Conservation (phyloP, 2,329 filamentous ascomycete species). For the Ceratocystis papillata region DNA sequence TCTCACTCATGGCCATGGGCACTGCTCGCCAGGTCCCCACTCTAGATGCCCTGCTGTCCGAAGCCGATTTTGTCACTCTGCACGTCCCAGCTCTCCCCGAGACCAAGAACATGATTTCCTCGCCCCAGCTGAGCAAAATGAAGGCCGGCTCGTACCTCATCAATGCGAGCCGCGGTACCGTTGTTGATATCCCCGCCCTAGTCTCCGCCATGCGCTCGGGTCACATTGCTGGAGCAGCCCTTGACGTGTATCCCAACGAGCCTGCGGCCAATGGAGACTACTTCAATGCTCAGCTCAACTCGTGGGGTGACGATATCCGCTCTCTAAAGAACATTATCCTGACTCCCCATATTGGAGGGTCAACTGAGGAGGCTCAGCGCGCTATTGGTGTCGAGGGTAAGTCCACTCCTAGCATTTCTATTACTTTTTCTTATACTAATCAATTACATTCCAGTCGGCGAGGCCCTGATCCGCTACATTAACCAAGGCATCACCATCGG, state of each 20-base stretch:
- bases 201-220: slow-evolving; percentile 77
- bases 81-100: slow-evolving; percentile 91
- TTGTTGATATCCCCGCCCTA: slow-evolving; percentile 87
- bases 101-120: slow-evolving; percentile 86
- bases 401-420: slow-evolving; percentile 19
- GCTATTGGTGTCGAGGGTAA: slow-evolving; percentile 81
- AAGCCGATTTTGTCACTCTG: slow-evolving; percentile 84
- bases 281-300: slow-evolving; percentile 74
- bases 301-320: slow-evolving; percentile 75
- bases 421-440: not conserved
- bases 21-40: slow-evolving; percentile 73
- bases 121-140: slow-evolving; percentile 71
- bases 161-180: slow-evolving; percentile 86
- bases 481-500: slow-evolving; percentile 87
- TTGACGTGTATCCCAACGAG: slow-evolving; percentile 93
- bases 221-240: slow-evolving; percentile 83
- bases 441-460: slow-evolving; percentile 48
- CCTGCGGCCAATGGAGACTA: slow-evolving; percentile 90
- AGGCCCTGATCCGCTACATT: slow-evolving; percentile 83
- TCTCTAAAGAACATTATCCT: slow-evolving; percentile 84
- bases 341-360: slow-evolving; percentile 93
- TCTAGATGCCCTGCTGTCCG: slow-evolving; percentile 62
- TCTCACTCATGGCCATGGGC: slow-evolving; percentile 89
- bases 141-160: slow-evolving; percentile 87
- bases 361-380: slow-evolving; percentile 92